These are phyloP conservation scores for Talaromyces thailandensis DNA, from an alignment of 495 filamentous ascomycete genomes.

Conservation along the genomic window DNA sequence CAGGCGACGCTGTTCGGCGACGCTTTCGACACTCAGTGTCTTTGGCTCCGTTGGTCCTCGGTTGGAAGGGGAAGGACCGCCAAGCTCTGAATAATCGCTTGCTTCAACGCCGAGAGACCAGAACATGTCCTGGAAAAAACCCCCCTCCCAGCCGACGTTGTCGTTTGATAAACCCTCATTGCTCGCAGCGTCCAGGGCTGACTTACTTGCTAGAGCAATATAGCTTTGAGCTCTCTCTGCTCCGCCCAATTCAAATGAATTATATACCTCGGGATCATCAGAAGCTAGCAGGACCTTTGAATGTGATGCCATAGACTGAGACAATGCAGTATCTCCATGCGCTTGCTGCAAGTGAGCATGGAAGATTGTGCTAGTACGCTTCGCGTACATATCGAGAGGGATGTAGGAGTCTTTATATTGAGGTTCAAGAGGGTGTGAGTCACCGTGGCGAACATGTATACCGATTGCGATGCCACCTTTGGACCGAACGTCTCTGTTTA, in stretches of 20 bases:
- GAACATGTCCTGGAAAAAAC: constrained; percentile 63
- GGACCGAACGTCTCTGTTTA: constrained; percentile 33
- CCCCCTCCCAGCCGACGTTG: constrained; percentile 64
- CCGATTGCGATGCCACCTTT: constrained; percentile 47
- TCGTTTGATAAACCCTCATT: constrained; percentile 50
- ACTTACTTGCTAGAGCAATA: constrained; percentile 55
- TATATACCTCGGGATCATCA: constrained; percentile 62
- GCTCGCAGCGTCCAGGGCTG: constrained; percentile 28
- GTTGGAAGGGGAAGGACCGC: constrained; percentile 5
- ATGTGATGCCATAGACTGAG: background rate
- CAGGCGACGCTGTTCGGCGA: constrained; percentile 9
- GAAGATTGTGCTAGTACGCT: constrained; percentile 21
- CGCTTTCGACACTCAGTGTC: background rate
- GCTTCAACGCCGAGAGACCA: constrained; percentile 47
- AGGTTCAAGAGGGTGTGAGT: constrained; percentile 56
- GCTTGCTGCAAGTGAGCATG: constrained; percentile 1
- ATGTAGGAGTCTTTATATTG: constrained; percentile 61
- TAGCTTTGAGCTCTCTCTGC: constrained; percentile 50
- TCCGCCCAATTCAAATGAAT: constrained; percentile 40
- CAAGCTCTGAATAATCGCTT: background rate
- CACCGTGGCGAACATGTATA: constrained; percentile 65
- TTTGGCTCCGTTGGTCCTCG: background rate
- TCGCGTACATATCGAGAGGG: constrained; percentile 51
- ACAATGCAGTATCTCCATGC: background rate
- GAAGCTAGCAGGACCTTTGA: constrained; percentile 48